phyloP scores from a whole-genome alignment of 352 stramenopile genomes.

The Phytophthora hybrid region DNA sequence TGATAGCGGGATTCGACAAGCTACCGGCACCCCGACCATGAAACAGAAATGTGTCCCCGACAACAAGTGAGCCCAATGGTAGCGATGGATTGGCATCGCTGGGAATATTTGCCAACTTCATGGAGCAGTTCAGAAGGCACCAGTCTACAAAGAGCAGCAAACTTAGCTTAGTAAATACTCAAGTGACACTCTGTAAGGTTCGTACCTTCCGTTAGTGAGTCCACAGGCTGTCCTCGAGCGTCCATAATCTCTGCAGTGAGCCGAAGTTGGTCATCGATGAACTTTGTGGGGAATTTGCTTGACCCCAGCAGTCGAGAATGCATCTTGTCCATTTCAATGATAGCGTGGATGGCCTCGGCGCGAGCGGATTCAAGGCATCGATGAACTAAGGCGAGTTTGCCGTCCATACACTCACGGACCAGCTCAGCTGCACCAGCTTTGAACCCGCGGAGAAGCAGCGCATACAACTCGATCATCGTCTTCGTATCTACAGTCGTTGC shows the following conservation, averaged over 20 bases:
- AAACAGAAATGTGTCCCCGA: slow-evolving; percentile 71
- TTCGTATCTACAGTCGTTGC: slow-evolving; percentile 31
- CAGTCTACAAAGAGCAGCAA: slow-evolving; percentile 40
- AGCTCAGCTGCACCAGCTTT: slow-evolving; percentile 25
- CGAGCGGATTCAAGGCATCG: slow-evolving; percentile 33
- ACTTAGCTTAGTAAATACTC: slow-evolving; percentile 2
- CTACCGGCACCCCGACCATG: slow-evolving; percentile 6
- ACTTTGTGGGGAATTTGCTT: slow-evolving; percentile 30
- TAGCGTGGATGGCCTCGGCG: slow-evolving; percentile 23
- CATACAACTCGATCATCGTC: slow-evolving; percentile 41
- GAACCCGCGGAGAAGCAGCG: slow-evolving; percentile 54
- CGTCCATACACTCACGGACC: slow-evolving; percentile 28
- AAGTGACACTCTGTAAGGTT: neutral
- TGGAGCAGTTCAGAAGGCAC: slow-evolving; percentile 64
- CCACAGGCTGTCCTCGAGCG: slow-evolving; percentile 41
- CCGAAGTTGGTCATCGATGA: slow-evolving; percentile 50
- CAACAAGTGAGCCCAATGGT: slow-evolving; percentile 54
- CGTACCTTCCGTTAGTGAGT: slow-evolving; percentile 31
- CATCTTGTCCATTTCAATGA: slow-evolving; percentile 30
- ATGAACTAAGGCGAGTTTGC: slow-evolving; percentile 24
- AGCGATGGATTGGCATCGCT: slow-evolving; percentile 33
- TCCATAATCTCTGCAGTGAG: slow-evolving; percentile 57
- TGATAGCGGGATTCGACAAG: neutral
- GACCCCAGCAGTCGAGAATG: slow-evolving; percentile 30
- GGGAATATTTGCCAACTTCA: slow-evolving; percentile 47